Evolutionary conservation across 148 eudicot genomes (phyloP), one percentile per base, ranked within the genome.

Genomic region (Camellia japonica): DNA sequence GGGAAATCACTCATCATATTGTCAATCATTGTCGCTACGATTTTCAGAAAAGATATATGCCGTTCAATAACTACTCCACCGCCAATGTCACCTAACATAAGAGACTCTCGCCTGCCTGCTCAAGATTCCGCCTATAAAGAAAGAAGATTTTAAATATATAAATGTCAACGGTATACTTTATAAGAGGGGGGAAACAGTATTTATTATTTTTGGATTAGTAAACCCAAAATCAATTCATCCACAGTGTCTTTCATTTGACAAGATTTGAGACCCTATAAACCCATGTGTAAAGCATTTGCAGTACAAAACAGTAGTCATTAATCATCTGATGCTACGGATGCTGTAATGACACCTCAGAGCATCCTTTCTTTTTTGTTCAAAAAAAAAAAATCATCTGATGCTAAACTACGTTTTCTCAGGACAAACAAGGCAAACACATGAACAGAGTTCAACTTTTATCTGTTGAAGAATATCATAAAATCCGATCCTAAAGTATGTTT

Each of bases 61-160:
- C 30, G 30, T 23, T 85, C 87, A 30, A 96, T 78, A 79, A 84
- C 76, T 77, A 96, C 82, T 71, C 98, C 98, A 47, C 99, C 99
- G 44, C 99, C 99, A 79, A 94, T 82, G 81, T 93, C 99, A 76
- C 92, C 98, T 85, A 96, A 59, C 68, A 63, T 78, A 68, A 96
- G 92, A 78, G 93, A 85, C 73, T 93, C 98, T 59, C n/a, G n/a
- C 30, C 95, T 79, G 97, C 97, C 88, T 89, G 98, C 86, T 89
- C 92, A 87, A 92, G 92, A 89, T 86, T 91, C 74, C 93, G 91
- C 78, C 99, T 95, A 83, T 55, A 82, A 54, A n/a, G 71, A 68
- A 80, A 46, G 42, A 49, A 80, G 44, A 42, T 72, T 69, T 23
- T 11, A 4, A 74, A 42, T 51, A 30, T 51, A 73, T 30, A 30